These are phyloP conservation scores for Penicillium steckii DNA, from an alignment of 495 filamentous ascomycete genomes.

Conservation along the genomic window DNA sequence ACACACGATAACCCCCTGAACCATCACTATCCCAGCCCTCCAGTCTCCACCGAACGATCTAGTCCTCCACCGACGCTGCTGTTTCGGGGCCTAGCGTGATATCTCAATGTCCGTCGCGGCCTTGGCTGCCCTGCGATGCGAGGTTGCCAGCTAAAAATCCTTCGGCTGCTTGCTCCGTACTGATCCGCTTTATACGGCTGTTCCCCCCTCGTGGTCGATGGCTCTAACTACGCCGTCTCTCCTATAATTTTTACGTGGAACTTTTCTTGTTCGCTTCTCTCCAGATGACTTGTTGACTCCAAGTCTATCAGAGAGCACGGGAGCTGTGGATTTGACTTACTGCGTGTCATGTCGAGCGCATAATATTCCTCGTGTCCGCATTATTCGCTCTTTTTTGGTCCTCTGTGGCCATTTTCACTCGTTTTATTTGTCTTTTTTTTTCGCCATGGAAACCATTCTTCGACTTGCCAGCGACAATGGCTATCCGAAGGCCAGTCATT, in stretches of 20 bases:
- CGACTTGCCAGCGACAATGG: neutral
- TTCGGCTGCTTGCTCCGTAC: conserved; percentile 1
- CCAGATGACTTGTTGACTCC: neutral
- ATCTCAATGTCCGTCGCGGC: conserved; percentile 3
- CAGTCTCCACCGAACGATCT: conserved; percentile 29
- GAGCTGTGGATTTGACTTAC: neutral
- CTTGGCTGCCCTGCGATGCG: conserved; percentile 15
- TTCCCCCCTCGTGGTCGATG: neutral
- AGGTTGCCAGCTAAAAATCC: neutral
- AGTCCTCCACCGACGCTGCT: conserved; percentile 19
- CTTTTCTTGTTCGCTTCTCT: neutral
- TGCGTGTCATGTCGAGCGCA: conserved; percentile 8
- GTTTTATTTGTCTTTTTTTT: conserved; percentile 16
- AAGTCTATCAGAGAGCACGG: neutral
- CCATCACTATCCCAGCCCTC: neutral
- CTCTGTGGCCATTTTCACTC: conserved; percentile 16
- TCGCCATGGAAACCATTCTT: conserved; percentile 5
- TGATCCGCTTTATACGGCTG: neutral
- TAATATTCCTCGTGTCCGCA: conserved; percentile 4
- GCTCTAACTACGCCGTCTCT: neutral
- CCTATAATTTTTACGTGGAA: neutral
- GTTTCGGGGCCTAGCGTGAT: conserved; percentile 13
- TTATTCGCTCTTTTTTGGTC: conserved; percentile 12
- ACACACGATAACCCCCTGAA: conserved; percentile 11
- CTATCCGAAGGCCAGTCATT: conserved; percentile 3